Evolutionary conservation across 768 basidiomycete genomes (phyloP).

Genomic region (Lyophyllum atratum): DNA sequence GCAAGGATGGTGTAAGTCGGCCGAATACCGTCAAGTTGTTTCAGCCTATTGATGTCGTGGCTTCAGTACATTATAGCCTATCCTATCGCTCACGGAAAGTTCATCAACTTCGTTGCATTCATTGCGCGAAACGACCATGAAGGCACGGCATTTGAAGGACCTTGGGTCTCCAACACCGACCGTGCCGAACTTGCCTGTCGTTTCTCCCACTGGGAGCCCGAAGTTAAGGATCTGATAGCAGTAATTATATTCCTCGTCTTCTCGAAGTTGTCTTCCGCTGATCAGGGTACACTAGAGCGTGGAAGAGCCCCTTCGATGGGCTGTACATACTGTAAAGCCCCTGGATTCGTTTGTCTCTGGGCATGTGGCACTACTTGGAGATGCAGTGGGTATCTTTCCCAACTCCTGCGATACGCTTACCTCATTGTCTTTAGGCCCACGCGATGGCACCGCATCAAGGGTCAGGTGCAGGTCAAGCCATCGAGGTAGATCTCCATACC

Average conservation of each 20-base stretch:
- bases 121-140: constrained; percentile 52
- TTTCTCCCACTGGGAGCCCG: constrained; percentile 60
- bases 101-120: constrained; percentile 67
- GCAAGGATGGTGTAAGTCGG: constrained; percentile 44
- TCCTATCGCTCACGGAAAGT: constrained; percentile 56
- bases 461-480: constrained; percentile 59
- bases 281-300: constrained; percentile 42
- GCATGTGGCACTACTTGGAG: constrained; percentile 48
- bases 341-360: constrained; percentile 52
- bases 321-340: constrained; percentile 57
- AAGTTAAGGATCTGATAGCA: constrained; percentile 56
- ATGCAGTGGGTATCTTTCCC: constrained; percentile 40
- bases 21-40: not conserved
- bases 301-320: constrained; percentile 58
- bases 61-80: constrained; percentile 62
- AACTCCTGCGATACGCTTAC: not conserved
- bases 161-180: constrained; percentile 52
- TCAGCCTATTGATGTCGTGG: not conserved
- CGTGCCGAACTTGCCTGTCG: constrained; percentile 43
- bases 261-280: not conserved
- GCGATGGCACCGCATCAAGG: constrained; percentile 58
- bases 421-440: constrained; percentile 39
- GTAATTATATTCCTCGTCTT: constrained; percentile 34
- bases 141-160: constrained; percentile 45
- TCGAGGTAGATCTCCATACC: constrained; percentile 42